These are phyloP conservation scores for Pseudodiploospora longispora DNA, from an alignment of 2,329 filamentous ascomycete species.

Conservation along the genomic window DNA sequence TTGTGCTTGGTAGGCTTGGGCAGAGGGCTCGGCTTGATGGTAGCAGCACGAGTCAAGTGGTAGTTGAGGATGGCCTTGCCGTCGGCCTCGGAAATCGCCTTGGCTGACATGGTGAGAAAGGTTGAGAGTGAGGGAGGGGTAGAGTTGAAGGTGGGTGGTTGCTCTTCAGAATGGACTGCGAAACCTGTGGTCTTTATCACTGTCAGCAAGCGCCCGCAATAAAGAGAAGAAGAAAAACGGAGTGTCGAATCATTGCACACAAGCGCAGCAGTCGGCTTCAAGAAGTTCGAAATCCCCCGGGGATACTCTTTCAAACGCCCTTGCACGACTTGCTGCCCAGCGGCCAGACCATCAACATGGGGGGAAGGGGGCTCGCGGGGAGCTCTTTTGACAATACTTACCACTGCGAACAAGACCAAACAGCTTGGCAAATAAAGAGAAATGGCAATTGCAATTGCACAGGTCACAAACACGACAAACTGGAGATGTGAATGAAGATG, in stretches of 20 bases:
- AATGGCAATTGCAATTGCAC: slow-evolving; percentile 1
- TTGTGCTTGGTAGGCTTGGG: slow-evolving; percentile 81
- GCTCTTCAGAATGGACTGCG: background rate
- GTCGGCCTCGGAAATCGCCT: slow-evolving; percentile 97
- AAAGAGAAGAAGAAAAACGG: background rate
- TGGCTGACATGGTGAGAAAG: slow-evolving; percentile 48
- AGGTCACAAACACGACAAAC: background rate
- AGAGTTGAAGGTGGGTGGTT: background rate
- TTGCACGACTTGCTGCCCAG: too few relatives aligned
- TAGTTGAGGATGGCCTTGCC: slow-evolving; percentile 99
- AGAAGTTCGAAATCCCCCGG: too few relatives aligned
- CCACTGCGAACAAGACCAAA: too few relatives aligned
- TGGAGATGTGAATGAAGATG: slow-evolving; percentile 7
- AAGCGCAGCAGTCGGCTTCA: too few relatives aligned
- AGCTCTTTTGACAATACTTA: too few relatives aligned
- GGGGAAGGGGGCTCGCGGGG: too few relatives aligned
- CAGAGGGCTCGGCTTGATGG: slow-evolving; percentile 97
- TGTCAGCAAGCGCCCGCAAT: slow-evolving; percentile 8
- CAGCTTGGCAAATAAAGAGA: background rate
- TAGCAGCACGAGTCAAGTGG: slow-evolving; percentile 93
- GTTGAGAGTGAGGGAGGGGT: slow-evolving; percentile 13
- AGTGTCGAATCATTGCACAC: background rate
- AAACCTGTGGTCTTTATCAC: slow-evolving; percentile 6
- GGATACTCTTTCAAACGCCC: too few relatives aligned
- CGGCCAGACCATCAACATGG: too few relatives aligned